Evolutionary conservation across 805 yeast species (phyloP).

Genomic region (Torulaspora indica): DNA sequence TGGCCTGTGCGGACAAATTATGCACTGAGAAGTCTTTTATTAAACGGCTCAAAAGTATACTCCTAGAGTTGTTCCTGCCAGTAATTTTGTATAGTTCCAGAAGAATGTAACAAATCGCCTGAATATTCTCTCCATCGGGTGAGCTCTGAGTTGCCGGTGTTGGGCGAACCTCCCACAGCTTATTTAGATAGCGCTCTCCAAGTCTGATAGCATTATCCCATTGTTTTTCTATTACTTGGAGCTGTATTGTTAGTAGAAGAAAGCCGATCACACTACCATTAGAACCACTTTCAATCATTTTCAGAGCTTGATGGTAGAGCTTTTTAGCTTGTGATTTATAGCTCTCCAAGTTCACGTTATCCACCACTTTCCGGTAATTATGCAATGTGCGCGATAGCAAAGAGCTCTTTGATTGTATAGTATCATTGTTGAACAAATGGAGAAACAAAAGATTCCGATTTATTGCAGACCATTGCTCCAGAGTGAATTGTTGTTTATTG

Average conservation of each 20-base stretch:
- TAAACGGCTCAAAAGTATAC: conserved; percentile 19
- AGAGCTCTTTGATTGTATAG: conserved; percentile 18
- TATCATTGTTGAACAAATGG: conserved; percentile 27
- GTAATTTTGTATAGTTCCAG: conserved; percentile 26
- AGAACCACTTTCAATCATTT: conserved; percentile 21
- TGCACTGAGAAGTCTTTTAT: background rate
- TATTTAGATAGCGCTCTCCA: conserved; percentile 24
- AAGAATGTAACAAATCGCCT: conserved; percentile 21
- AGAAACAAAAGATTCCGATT: conserved; percentile 23
- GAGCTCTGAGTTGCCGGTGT: background rate
- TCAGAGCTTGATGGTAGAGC: conserved; percentile 23
- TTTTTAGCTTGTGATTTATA: conserved; percentile 32
- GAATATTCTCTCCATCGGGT: background rate
- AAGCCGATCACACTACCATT: conserved; percentile 24
- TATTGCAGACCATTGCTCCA: conserved; percentile 27
- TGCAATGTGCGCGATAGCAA: conserved; percentile 24
- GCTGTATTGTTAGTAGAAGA: conserved; percentile 26
- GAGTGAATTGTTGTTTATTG: conserved; percentile 23
- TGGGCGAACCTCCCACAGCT: conserved; percentile 6
- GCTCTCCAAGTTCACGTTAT: conserved; percentile 26
- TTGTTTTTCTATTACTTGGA: conserved; percentile 27
- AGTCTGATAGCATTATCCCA: conserved; percentile 32
- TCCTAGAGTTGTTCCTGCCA: conserved; percentile 23
- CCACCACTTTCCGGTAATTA: conserved; percentile 24
- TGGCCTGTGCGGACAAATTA: background rate